A percentile compares a stretch with the other conserved stretches of the same genome.
Conservation (phyloP, 2,329 filamentous ascomycete species). For the Sporothrix luriei region DNA sequence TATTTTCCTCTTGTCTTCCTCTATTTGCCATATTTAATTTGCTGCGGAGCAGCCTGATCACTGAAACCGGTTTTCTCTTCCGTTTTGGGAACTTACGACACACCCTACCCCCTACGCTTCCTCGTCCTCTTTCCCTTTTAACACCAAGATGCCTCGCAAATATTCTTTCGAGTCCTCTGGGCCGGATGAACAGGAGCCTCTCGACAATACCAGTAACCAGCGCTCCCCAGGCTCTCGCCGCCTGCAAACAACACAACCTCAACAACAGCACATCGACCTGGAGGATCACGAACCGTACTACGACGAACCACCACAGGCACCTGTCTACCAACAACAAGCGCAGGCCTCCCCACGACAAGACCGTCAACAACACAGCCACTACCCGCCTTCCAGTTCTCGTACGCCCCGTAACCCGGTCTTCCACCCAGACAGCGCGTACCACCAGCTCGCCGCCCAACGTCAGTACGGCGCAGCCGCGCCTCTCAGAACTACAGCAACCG, state of each 20-base stretch:
- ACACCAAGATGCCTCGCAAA: slow-evolving; percentile 34
- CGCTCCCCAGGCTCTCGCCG: slow-evolving; percentile 25
- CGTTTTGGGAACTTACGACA: slow-evolving; percentile 11
- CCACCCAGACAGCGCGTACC: slow-evolving; percentile 47
- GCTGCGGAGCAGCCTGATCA: slow-evolving; percentile 26
- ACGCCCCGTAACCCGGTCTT: slow-evolving; percentile 32
- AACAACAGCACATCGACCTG: slow-evolving; percentile 28
- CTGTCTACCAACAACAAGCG: slow-evolving; percentile 28
- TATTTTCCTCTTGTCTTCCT: not conserved
- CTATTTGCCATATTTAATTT: slow-evolving; percentile 20
- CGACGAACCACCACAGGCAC: slow-evolving; percentile 30
- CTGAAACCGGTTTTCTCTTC: slow-evolving; percentile 28
- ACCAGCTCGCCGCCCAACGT: slow-evolving; percentile 42
- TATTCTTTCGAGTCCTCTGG: slow-evolving; percentile 37
- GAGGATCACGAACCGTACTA: slow-evolving; percentile 33
- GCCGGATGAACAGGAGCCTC: slow-evolving; percentile 36
- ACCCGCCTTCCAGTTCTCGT: slow-evolving; percentile 35
- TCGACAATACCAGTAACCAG: slow-evolving; percentile 32
- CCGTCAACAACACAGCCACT: slow-evolving; percentile 36
- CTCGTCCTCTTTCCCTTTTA: slow-evolving; percentile 2
- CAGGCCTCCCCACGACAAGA: slow-evolving; percentile 29
- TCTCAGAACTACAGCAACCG: slow-evolving; percentile 32
- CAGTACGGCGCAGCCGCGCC: slow-evolving; percentile 36
- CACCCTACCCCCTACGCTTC: not conserved
- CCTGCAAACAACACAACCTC: slow-evolving; percentile 24